Evolutionary conservation across 1,284 basidiomycete genomes (phyloP), one percentile per base, ranked within the genome.

Genomic region (Flammula alnicola): DNA sequence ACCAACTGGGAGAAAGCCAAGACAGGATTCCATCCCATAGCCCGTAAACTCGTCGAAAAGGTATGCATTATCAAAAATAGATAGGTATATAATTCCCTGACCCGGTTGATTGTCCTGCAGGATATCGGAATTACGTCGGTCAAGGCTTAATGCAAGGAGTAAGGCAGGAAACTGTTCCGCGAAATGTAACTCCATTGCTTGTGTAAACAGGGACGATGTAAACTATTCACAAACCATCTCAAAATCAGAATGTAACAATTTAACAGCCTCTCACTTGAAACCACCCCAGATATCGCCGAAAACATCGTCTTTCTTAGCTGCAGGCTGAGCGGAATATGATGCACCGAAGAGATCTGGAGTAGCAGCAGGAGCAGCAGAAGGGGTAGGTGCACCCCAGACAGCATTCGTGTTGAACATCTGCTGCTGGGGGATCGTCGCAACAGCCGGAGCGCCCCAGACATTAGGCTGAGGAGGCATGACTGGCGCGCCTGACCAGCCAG

Each of bases 261-360:
- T 26, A 30, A n/a, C 12, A 35, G 20, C 8, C 6, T 22, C 14
- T 54, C 76, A 88, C 75, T 89, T 90, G 68, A 88, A 89, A 33
- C 84, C 80, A 40, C 87, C 86, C 89, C 88, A 91, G 40, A 91
- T 66, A 66, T 91, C 88, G 3, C 86, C 86, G 63, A 91, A 91
- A 5, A 75, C 81, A 61, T 91, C 89, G 56, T 91, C 86, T 65
- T 88, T 86, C 74, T 88, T 86, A 59, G 74, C 69, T 37, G 67
- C 32, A 19, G 44, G 48, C 30, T 40, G 44, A n/a, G 40, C 9
- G 3, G 33, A 25, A 19, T 41, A 22, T 14, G 44, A 44, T 16
- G 48, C 33, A 10, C 27, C 48, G 36, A 49, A 49, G 14, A 37
- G 42, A 37, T 43, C 51, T 17, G 41, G 7, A 17, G 48, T 20